phyloP scores from a whole-genome alignment of 306 rosid genomes.

The Trifolium pratense region DNA sequence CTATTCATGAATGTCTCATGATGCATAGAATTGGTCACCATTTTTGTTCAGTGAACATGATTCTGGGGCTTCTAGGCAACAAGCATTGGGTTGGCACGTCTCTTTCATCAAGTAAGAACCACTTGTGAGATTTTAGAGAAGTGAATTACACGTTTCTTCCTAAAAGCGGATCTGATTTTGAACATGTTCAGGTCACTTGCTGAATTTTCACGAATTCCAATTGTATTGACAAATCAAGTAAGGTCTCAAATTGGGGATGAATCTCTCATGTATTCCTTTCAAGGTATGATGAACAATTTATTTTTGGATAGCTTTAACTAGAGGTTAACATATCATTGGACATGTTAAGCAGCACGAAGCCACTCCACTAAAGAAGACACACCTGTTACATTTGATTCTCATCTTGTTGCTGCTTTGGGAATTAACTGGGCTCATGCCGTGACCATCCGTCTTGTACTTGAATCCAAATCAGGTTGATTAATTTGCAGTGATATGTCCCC shows the following conservation, averaged over 20 bases:
- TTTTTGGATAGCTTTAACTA: conserved; percentile 22
- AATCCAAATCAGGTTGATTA: conserved; percentile 73
- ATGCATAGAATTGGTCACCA: conserved; percentile 25
- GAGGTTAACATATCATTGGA: conserved; percentile 30
- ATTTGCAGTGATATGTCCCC: conserved; percentile 11
- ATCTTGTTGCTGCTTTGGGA: conserved; percentile 96
- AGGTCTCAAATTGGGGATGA: conserved; percentile 75
- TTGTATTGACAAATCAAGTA: conserved; percentile 94
- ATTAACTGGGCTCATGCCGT: conserved; percentile 96
- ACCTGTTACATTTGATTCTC: conserved; percentile 66
- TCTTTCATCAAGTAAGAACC: conserved; percentile 82
- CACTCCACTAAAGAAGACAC: conserved; percentile 38
- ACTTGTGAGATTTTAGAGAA: conserved; percentile 31
- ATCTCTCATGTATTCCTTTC: conserved; percentile 70
- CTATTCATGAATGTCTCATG: conserved; percentile 32
- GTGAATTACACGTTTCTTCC: conserved; percentile 32
- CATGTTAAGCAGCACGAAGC: conserved; percentile 52
- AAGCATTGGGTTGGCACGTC: conserved; percentile 83
- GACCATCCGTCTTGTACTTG: conserved; percentile 92
- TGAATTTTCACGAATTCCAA: conserved; percentile 87
- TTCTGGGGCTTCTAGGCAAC: conserved; percentile 63
- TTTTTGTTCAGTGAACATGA: conserved; percentile 67
- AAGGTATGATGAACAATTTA: conserved; percentile 63
- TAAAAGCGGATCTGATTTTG: conserved; percentile 36
- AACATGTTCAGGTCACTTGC: conserved; percentile 75